Conservation (phyloP, 129 eudicot genomes). For the Lactuca saligna region DNA sequence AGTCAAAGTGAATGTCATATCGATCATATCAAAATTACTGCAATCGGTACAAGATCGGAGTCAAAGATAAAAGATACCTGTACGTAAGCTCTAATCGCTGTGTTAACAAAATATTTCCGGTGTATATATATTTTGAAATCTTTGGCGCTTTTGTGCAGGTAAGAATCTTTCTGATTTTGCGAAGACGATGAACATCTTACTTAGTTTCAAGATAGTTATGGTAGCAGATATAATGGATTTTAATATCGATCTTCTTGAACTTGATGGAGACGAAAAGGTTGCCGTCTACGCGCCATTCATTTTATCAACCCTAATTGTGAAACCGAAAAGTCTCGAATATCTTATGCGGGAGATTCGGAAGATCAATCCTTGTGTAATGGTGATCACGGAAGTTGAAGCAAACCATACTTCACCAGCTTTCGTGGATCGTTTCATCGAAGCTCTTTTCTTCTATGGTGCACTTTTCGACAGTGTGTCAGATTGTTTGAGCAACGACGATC, state of each 20-base stretch:
- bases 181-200: constrained; percentile 21
- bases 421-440: constrained; percentile 43
- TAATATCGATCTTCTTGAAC: constrained; percentile 13
- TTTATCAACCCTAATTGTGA: constrained; percentile 16
- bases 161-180: constrained; percentile 29
- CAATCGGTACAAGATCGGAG: constrained; percentile 37
- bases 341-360: constrained; percentile 31
- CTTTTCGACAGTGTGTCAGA: constrained; percentile 37
- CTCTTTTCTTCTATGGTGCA: constrained; percentile 43
- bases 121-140: background rate
- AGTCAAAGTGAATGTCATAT: constrained; percentile 21
- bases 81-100: background rate
- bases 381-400: constrained; percentile 45
- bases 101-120: background rate
- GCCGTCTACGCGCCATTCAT: constrained; percentile 28
- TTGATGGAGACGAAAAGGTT: constrained; percentile 34
- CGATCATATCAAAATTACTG: constrained; percentile 48
- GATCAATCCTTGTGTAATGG: constrained; percentile 35
- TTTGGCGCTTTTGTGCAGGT: constrained; percentile 20
- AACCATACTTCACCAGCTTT: constrained; percentile 39
- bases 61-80: constrained; percentile 33
- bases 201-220: constrained; percentile 35
- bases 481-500: constrained; percentile 33
- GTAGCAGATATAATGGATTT: constrained; percentile 37
- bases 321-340: constrained; percentile 32